Evolutionary conservation across 495 filamentous ascomycete genomes (phyloP).

Genomic region (Penicillium herquei): DNA sequence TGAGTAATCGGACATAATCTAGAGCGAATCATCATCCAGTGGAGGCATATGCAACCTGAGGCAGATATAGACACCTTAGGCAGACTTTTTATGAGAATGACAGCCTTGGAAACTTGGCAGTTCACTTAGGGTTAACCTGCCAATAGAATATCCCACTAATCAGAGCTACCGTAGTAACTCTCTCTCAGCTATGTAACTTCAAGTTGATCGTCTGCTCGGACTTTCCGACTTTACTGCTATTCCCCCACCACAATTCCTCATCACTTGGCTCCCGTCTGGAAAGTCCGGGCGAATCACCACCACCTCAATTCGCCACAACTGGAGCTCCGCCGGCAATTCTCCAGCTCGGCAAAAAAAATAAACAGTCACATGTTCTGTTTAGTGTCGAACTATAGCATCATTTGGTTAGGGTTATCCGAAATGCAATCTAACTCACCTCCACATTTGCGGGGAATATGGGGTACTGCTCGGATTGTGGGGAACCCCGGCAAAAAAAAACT

Average conservation of each 20-base stretch:
- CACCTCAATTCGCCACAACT: not conserved
- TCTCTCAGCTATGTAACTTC: too few relatives aligned
- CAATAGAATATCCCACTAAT: too few relatives aligned
- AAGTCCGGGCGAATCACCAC: slow-evolving; percentile 12
- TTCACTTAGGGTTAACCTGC: too few relatives aligned
- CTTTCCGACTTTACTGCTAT: not conserved
- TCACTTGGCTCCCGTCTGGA: slow-evolving; percentile 4
- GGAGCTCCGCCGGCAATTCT: not conserved
- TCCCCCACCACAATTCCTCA: not conserved
- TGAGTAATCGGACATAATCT: not conserved
- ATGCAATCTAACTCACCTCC: not conserved
- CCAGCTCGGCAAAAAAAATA: not conserved
- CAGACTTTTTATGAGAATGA: too few relatives aligned
- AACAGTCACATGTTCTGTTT: not conserved
- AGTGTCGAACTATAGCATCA: not conserved
- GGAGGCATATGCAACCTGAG: too few relatives aligned
- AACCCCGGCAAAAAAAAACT: not conserved
- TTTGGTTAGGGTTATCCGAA: slow-evolving; percentile 1
- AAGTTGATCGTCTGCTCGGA: not conserved
- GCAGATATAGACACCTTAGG: too few relatives aligned
- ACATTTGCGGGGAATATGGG: slow-evolving; percentile 10
- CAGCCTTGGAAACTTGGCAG: too few relatives aligned
- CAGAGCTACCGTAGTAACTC: too few relatives aligned
- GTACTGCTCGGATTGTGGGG: not conserved
- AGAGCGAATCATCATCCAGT: not conserved